phyloP scores from a whole-genome alignment of 2,329 filamentous ascomycete species.

The Lasiodiplodia hormozganensis region DNA sequence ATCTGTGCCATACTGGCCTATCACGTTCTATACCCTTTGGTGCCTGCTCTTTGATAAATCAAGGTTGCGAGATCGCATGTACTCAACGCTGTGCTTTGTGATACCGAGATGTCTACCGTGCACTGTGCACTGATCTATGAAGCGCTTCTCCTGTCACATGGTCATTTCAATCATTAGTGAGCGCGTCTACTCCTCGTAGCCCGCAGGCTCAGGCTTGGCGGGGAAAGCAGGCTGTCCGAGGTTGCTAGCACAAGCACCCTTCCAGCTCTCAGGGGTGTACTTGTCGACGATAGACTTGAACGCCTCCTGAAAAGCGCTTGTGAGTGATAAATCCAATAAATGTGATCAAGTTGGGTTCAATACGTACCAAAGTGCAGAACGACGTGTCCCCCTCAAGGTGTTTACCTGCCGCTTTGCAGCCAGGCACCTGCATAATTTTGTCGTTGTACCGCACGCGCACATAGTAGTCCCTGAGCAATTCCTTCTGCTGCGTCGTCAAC shows the following conservation, averaged over 20 bases:
- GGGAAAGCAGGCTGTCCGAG: conserved; percentile 62
- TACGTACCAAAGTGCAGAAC: conserved; percentile 83
- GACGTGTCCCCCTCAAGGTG: conserved; percentile 86
- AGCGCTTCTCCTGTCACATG: not conserved
- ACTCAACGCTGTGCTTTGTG: not conserved
- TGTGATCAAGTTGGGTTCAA: not conserved
- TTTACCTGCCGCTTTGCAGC: conserved; percentile 76
- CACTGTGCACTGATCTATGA: not conserved
- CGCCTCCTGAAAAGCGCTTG: conserved; percentile 63
- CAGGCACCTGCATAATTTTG: conserved; percentile 78
- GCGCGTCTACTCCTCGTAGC: conserved; percentile 33
- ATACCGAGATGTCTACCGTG: not conserved
- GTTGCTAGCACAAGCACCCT: conserved; percentile 65
- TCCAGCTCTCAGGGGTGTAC: conserved; percentile 85
- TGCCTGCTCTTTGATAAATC: not conserved
- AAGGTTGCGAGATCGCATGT: not conserved
- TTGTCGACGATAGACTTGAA: conserved; percentile 95
- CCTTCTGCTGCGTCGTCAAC: conserved; percentile 64
- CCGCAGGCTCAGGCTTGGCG: conserved; percentile 44
- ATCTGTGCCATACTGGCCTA: not conserved
- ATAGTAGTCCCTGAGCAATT: conserved; percentile 75
- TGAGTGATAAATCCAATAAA: not conserved
- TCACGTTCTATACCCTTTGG: not conserved
- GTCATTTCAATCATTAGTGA: too few species aligned
- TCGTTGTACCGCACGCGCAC: conserved; percentile 95